Evolutionary conservation across 1,284 basidiomycete genomes (phyloP).

Genomic region (Cutaneotrichosporon dermatis): DNA sequence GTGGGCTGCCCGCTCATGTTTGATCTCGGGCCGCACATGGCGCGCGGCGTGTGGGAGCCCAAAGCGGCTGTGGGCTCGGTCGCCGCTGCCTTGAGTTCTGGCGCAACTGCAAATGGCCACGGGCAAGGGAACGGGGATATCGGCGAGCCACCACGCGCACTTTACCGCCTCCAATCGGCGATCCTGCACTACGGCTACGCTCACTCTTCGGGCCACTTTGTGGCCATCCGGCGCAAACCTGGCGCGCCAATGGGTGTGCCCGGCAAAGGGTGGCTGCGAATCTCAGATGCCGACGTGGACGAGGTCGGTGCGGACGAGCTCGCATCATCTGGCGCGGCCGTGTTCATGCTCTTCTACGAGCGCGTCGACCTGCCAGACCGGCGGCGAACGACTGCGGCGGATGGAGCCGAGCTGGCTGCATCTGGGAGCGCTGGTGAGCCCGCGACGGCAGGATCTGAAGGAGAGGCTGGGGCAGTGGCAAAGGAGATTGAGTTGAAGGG

Average conservation of each 20-base stretch:
- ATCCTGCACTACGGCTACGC: conserved; percentile 81
- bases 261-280: conserved; percentile 63
- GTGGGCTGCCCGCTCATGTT: conserved; percentile 79
- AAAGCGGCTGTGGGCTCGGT: background rate
- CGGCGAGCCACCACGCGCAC: conserved; percentile 47
- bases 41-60: conserved; percentile 42
- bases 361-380: conserved; percentile 50
- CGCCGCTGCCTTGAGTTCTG: background rate
- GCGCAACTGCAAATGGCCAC: background rate
- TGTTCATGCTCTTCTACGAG: conserved; percentile 91
- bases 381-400: background rate
- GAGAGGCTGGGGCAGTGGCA: background rate
- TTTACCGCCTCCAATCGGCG: conserved; percentile 74
- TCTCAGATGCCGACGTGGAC: conserved; percentile 76
- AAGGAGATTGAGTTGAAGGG: no score
- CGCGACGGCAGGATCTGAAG: no score
- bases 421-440: no score
- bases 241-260: conserved; percentile 36
- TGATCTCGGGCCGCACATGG: conserved; percentile 69
- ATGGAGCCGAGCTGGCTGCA: no score
- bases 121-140: background rate
- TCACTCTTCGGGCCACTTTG: conserved; percentile 85
- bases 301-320: conserved; percentile 73
- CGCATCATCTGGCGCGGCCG: conserved; percentile 55
- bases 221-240: conserved; percentile 80